Base-by-base conservation (phyloP, 306 rosid species). In the Vigna radiata region DNA sequence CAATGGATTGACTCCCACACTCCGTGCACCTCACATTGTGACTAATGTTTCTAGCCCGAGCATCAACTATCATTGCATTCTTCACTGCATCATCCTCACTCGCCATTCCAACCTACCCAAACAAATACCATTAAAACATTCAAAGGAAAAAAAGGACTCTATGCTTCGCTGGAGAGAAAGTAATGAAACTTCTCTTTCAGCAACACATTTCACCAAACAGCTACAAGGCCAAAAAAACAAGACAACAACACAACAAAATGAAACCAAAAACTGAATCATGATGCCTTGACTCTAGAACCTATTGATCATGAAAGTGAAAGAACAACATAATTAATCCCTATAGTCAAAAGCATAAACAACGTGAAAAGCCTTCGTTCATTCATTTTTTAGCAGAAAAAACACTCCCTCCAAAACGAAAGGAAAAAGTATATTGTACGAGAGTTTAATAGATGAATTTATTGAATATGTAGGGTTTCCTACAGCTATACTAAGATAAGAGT, bases 1-100 rank as follows among this genome's bases (percentile, higher is more conserved):
- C 97, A 84, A 95, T 95, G 85, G 98, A 95, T 78, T 95, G 98
- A 90, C 97, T 89, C 71, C 98, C 98, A 75, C 98, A 95, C 65
- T 95, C 98, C 0, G 95, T 95, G 82, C 98, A 95, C 70, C 97
- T 90, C 65, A 95, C 98, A 71, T 92, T 95, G 85, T 92, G 98
- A 84, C 97, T 90, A 29, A 95, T 92, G 82, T 88, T 92, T 77
- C 93, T 85, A 23, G 97, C 98, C 41, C 98, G 89, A 53, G 97
- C 89, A 56, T 95, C 91, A 16, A 90, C 87, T 80, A 90, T 43
- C 73, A 43, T 93, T 4, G 54, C 54, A 71, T 86, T 85, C 74
- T 88, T 92, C 76, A 83, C 86, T 12, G 78, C 85, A 77, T 95
- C 98, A 7, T 83, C 88, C 36, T 88, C 89, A 13, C 79, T 86